These are phyloP conservation scores for Clonostachys sp. DNA, from an alignment of 2,329 filamentous ascomycete genomes.

Conservation along the genomic window DNA sequence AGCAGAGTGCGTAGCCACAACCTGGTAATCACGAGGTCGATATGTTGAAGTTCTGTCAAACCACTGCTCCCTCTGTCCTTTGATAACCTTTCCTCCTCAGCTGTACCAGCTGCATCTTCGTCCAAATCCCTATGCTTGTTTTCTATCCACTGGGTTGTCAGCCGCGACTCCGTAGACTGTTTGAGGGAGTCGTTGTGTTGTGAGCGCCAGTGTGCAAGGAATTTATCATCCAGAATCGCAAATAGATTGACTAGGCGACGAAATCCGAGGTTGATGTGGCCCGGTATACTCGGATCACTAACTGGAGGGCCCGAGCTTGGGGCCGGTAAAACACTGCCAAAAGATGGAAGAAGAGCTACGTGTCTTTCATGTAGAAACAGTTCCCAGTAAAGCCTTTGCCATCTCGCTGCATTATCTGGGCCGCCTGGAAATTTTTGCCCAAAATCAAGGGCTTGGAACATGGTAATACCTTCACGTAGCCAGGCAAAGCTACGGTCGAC, in stretches of 20 bases:
- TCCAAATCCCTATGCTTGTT: constrained; percentile 32
- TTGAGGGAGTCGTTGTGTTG: neutral
- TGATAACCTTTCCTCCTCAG: constrained; percentile 10
- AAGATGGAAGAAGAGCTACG: constrained; percentile 44
- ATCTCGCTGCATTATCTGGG: constrained; percentile 5
- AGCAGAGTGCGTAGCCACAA: constrained; percentile 6
- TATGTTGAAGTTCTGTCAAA: constrained; percentile 23
- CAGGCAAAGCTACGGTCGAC: constrained; percentile 43
- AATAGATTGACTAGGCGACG: constrained; percentile 29
- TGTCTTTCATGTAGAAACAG: constrained; percentile 53
- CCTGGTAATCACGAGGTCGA: constrained; percentile 5
- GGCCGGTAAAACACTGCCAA: constrained; percentile 25
- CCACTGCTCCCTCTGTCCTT: constrained; percentile 12
- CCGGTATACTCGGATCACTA: constrained; percentile 23
- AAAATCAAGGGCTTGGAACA: constrained; percentile 25
- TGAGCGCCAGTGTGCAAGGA: constrained; percentile 27
- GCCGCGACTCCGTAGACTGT: neutral
- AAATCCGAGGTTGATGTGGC: constrained; percentile 28
- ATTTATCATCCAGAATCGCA: constrained; percentile 27
- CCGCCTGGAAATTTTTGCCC: neutral
- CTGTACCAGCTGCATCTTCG: constrained; percentile 24
- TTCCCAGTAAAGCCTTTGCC: constrained; percentile 49
- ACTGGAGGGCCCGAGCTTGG: constrained; percentile 21
- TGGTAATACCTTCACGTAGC: constrained; percentile 41
- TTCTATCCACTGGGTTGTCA: constrained; percentile 31